Evolutionary conservation across 1,139 yeast genomes (phyloP), one percentile per base, ranked within the genome.

Genomic region (Sugiyamaella xylanicola): DNA sequence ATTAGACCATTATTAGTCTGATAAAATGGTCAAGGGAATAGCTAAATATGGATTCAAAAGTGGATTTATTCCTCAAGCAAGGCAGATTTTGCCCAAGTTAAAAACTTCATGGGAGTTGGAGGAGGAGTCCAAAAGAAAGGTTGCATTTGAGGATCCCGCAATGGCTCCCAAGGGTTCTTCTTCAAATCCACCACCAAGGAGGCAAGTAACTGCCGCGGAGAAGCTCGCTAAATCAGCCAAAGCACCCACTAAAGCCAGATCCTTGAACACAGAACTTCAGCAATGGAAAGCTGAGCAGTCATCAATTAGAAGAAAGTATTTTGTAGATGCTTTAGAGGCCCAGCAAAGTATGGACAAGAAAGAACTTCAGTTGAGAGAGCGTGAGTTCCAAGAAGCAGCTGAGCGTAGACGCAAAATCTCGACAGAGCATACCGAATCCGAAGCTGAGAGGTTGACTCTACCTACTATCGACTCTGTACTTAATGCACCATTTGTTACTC

Each of bases 61-160:
- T 54, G 97, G 97, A 68, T 77, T 88, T 50, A 78, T 91, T 63
- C 97, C 97, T 52, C 78, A 76, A 57, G 84, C 87, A 13, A 84
- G 96, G 67, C 83, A 86, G 40, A 79, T 83, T 53, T 82, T 85
- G 59, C 85, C 89, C 8, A 68, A 75, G 42, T 75, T 74, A 45
- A 75, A 76, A 61, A 68, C 74, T 4, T 59, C 65, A n/a, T 65
- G 66, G 61, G 74, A 71, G 53, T 51, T 51, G 21, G 68, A 63
- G 55, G 65, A 63, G 36, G 82, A 79, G 49, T 76, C 80, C 29
- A 78, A 78, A 56, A 72, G 77, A 20, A 83, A 77, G 57, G 75
- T 76, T 44, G 96, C 96, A 21, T 90, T 85, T 71, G 89, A 90
- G 16, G 87, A 85, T 57, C 87, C 85, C 46, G 81, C 87, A 13